Conservation (phyloP, 352 stramenopile genomes). For the Phytophthora constricta region DNA sequence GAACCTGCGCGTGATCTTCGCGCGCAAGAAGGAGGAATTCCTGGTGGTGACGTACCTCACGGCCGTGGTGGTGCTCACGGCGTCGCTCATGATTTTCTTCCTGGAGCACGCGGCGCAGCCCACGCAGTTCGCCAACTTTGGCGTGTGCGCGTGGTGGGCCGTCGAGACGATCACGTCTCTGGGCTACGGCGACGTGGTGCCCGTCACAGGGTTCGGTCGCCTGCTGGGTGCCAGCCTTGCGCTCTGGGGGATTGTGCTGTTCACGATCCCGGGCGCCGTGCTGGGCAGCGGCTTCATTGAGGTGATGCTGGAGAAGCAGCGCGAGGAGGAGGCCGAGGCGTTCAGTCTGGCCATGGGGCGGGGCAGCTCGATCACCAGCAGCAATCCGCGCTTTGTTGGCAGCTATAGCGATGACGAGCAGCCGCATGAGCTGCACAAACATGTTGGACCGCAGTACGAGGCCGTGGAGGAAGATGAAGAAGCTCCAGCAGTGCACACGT, state of each 20-base stretch:
- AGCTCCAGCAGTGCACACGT: constrained; percentile 5
- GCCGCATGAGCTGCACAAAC: not conserved
- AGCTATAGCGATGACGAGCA: constrained; percentile 32
- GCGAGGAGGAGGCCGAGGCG: constrained; percentile 44
- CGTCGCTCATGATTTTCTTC: constrained; percentile 73
- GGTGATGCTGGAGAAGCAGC: constrained; percentile 75
- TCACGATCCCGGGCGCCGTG: constrained; percentile 66
- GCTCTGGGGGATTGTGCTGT: constrained; percentile 66
- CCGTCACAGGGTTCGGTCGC: constrained; percentile 47
- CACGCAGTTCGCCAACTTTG: constrained; percentile 54
- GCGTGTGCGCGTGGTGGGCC: constrained; percentile 61
- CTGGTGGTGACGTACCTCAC: constrained; percentile 68
- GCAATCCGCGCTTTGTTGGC: constrained; percentile 29
- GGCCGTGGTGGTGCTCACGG: constrained; percentile 56
- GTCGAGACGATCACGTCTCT: constrained; percentile 76
- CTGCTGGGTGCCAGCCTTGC: constrained; percentile 52
- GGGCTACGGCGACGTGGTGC: constrained; percentile 69
- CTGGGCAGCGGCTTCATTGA: constrained; percentile 72
- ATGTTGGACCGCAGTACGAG: constrained; percentile 7
- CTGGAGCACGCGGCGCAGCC: constrained; percentile 61
- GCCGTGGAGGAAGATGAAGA: not conserved
- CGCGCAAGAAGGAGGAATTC: constrained; percentile 67
- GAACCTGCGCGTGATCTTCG: constrained; percentile 60
- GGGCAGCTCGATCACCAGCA: constrained; percentile 19
- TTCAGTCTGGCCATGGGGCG: constrained; percentile 39